Conservation (phyloP, 176 grass and related monocot genomes). For the Luzula sylvatica region DNA sequence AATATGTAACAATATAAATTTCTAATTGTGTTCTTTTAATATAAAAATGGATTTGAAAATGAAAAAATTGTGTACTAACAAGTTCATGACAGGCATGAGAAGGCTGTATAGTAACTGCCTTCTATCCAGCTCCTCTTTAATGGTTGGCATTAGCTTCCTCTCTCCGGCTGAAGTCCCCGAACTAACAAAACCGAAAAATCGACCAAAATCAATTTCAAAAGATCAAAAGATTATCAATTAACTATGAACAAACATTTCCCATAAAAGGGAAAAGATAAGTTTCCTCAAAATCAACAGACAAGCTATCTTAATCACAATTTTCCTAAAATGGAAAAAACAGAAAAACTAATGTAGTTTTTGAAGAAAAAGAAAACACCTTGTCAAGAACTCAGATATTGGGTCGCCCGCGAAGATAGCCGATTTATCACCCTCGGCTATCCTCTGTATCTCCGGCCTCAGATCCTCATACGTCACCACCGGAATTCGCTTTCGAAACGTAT, state of each 20-base stretch:
- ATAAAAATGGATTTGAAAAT: neutral
- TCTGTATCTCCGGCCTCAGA: constrained; percentile 68
- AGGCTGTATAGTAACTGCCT: constrained; percentile 76
- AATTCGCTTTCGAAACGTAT: constrained; percentile 52
- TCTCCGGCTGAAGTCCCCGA: constrained; percentile 94
- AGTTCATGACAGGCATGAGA: constrained; percentile 95
- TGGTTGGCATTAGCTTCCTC: constrained; percentile 97
- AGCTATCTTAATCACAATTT: neutral
- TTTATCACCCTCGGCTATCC: constrained; percentile 91
- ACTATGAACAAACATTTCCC: constrained; percentile 11
- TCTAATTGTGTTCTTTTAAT: constrained; percentile 5
- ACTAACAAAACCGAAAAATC: constrained; percentile 27
- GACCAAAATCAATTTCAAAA: constrained; percentile 6
- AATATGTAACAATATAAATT: neutral
- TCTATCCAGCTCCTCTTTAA: constrained; percentile 67
- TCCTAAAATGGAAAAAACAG: neutral
- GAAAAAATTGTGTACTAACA: constrained; percentile 33
- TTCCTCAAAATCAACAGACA: neutral
- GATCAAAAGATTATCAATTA: too few species aligned
- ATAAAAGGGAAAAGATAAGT: neutral
- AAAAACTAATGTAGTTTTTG: neutral
- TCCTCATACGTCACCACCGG: constrained; percentile 83
- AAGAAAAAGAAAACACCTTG: constrained; percentile 33
- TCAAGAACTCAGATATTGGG: constrained; percentile 90
- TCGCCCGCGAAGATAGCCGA: constrained; percentile 70